Evolutionary conservation across 1,284 basidiomycete genomes (phyloP), one percentile per base, ranked within the genome.

Genomic region (Ustilago hordei): DNA sequence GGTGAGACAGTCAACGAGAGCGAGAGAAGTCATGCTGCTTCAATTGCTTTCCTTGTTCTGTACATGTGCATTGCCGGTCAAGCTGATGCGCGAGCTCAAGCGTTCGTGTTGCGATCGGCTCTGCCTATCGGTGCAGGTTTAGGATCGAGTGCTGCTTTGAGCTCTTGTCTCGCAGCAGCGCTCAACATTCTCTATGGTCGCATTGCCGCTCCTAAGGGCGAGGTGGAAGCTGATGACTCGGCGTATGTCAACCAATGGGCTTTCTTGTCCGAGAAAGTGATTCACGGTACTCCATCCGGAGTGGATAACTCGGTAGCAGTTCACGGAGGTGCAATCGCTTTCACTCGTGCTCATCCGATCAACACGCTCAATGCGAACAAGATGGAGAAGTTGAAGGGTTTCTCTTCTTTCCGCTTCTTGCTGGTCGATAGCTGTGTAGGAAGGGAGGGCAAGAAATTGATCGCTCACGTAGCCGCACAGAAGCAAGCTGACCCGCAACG

Each of bases 71-170:
- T 95, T 80, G 89, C 90, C 45, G 88, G 88, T 68, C 87, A 88
- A 56, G 86, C 87, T 53, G 87, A 89, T 59, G 90, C 91, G 91
- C 92, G 82, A 8, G 89, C 91, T 0, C 91, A 95, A 86, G 91
- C 92, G 65, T 93, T 96, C 84, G 90, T 91, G 36, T 90, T 92
- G 47, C 94, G 96, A 55, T 93, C 95, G 45, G 93, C 94, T n/a
- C 90, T 99, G 11, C 97, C 97, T n/a, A 93, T 99, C 74, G 93
- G 95, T n/a, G 97, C 97, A 8, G 97, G 97, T 47, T 91, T 99
- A 54, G 97, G 97, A 35, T 98, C 96, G 15, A 98, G 95, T 28
- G 97, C 97, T 1, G 95, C 97, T 8, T 97, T 93, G 88, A 96
- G 94, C 5, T 91, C 92, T 15, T 97, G 95, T 85, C 88, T 93